Base-by-base conservation (phyloP, 139 green algal species). In the Chlamydomonas sp. region DNA sequence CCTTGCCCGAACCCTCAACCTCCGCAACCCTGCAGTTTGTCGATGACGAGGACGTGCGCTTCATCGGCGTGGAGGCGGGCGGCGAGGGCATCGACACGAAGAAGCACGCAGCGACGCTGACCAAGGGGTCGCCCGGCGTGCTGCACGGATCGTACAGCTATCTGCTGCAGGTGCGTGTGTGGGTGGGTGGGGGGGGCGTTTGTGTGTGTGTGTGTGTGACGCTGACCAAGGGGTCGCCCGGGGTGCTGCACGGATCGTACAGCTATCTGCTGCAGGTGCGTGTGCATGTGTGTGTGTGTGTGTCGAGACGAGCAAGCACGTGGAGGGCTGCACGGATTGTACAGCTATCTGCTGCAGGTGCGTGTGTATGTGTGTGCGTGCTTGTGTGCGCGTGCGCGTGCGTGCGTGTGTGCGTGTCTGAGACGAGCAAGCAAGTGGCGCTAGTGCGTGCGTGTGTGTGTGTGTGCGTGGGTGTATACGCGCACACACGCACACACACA, bases 31-130 rank as follows among this genome's bases (percentile, higher is more conserved):
- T n/a, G n/a, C n/a, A n/a, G 62, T 69, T 69, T 26, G 29, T 69
- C 35, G 80, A 85, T 35, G 67, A 84, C 67, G 3, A 48, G 29
- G 35, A 26, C 8, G 54, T 83, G 1, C 69, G 77, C 1, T 68
- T 82, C 26, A 80, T 85, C 37, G 79, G 79, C 50, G 75, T 81
- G 33, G 78, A 84, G 71, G 69, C 63, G 3, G 91, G 85, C n/a
- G 93, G 93, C 24, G 79, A 96, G 61, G 95, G 95, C 58, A 75
- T 98, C 1, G 72, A 92, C 75, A 95, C 88, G 30, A 75, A 79
- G 77, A 97, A 97, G 87, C 95, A 99, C 80, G 95, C 95, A 10
- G 93, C 93, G 38, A 99, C 95, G 31, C 79, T 99, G 37, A 99
- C 95, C 37, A 89, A 86, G 76, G 95, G 93, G 50, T 82, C 78